A percentile compares a stretch with the other conserved stretches of the same genome.
Evolutionary conservation across 2,329 filamentous ascomycete genomes (phyloP).

Genomic region (Calonectria hongkongensis): DNA sequence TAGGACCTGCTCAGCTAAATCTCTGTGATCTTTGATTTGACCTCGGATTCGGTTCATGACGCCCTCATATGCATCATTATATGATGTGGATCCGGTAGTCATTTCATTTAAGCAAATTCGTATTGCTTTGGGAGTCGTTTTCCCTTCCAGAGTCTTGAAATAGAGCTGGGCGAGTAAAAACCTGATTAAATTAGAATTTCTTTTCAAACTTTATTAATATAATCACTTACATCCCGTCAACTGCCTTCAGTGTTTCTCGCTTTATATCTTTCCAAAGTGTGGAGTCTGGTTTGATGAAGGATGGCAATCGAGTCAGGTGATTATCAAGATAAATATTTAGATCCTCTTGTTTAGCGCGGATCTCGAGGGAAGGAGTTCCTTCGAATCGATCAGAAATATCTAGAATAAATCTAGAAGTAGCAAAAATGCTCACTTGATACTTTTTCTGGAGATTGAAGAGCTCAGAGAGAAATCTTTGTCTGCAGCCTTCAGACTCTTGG

Average conservation of each 20-base stretch:
- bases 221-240: constrained; percentile 14
- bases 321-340: constrained; percentile 38
- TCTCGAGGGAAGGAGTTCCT: constrained; percentile 36
- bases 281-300: rapidly evolving
- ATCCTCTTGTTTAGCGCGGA: constrained; percentile 19
- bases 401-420: constrained; percentile 48
- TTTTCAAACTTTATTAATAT: too few relatives aligned
- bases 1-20: background rate
- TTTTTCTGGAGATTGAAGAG: constrained; percentile 28
- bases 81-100: background rate
- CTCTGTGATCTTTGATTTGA: background rate
- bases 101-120: background rate
- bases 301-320: background rate
- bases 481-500: rapidly evolving
- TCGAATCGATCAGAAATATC: constrained; percentile 50
- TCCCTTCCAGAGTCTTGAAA: background rate
- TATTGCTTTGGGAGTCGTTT: constrained; percentile 56
- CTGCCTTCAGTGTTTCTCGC: background rate
- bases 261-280: background rate
- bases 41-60: constrained; percentile 4
- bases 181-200: background rate
- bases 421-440: constrained; percentile 41
- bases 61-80: constrained; percentile 1
- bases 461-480: constrained; percentile 6
- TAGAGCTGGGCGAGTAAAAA: constrained; percentile 10